These are phyloP conservation scores for Mortierella sp. DNA, from an alignment of 371 early-diverging fungal genomes.

Conservation along the genomic window DNA sequence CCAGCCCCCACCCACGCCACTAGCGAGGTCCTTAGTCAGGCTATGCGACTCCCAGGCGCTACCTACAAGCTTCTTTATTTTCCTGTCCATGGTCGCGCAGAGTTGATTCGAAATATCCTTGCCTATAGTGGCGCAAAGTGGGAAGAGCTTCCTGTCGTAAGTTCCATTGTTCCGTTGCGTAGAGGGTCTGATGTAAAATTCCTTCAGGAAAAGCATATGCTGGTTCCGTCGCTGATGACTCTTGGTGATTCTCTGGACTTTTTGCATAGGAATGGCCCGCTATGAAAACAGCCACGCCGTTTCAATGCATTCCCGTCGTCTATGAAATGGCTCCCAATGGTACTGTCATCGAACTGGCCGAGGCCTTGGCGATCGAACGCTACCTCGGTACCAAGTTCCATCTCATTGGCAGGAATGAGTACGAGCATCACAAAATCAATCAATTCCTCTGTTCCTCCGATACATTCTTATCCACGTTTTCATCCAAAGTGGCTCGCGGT, in stretches of 20 bases:
- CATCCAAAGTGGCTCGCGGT: conserved; percentile 5
- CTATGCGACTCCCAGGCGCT: conserved; percentile 15
- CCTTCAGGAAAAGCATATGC: too few relatives aligned
- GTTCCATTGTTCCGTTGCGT: too few relatives aligned
- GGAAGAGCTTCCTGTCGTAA: conserved; percentile 36
- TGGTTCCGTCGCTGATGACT: too few relatives aligned
- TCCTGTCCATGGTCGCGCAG: conserved; percentile 41
- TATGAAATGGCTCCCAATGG: conserved; percentile 47
- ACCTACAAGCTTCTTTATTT: conserved; percentile 48
- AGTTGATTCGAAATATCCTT: conserved; percentile 32
- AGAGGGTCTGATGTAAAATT: too few relatives aligned
- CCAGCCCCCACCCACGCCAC: conserved; percentile 35
- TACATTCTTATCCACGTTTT: neutral
- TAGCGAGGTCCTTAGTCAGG: conserved; percentile 21
- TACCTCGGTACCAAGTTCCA: conserved; percentile 55
- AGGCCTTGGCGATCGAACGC: conserved; percentile 58
- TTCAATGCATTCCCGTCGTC: conserved; percentile 57
- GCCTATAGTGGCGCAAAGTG: conserved; percentile 22
- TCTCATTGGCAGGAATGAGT: conserved; percentile 40
- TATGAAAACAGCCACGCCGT: conserved; percentile 54
- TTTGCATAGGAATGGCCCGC: neutral
- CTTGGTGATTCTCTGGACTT: neutral
- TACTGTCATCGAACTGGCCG: conserved; percentile 47
- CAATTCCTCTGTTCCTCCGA: conserved; percentile 30
- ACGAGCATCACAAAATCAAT: conserved; percentile 34